These are phyloP conservation scores for Quercus tomentella DNA, from an alignment of 331 rosid genomes.

Conservation along the genomic window DNA sequence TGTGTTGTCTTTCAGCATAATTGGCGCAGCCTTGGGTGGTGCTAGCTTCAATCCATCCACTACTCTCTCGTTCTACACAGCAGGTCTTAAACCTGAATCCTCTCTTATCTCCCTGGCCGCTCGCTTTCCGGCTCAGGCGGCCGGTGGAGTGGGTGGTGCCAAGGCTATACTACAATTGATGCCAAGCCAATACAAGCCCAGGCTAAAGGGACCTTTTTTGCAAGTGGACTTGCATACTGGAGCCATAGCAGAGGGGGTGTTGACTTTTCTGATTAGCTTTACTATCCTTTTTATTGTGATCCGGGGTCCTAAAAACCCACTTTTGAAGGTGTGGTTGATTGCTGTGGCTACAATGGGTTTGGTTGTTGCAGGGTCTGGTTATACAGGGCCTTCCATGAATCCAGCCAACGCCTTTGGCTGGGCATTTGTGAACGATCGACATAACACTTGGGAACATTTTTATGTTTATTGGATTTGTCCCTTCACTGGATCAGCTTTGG, in stretches of 20 bases:
- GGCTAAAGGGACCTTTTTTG: constrained; percentile 56
- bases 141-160: constrained; percentile 49
- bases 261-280: constrained; percentile 41
- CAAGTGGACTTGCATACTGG: constrained; percentile 55
- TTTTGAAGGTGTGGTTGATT: constrained; percentile 48
- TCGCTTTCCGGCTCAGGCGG: constrained; percentile 57
- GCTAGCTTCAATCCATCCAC: constrained; percentile 71
- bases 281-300: constrained; percentile 35
- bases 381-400: constrained; percentile 71
- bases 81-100: constrained; percentile 34
- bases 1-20: constrained; percentile 25
- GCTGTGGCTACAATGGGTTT: constrained; percentile 39
- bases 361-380: constrained; percentile 38
- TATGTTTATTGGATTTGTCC: constrained; percentile 66
- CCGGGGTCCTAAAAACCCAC: constrained; percentile 45
- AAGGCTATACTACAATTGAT: constrained; percentile 31
- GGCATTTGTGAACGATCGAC: constrained; percentile 52
- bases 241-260: constrained; percentile 43
- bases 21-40: constrained; percentile 48
- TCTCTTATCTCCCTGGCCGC: constrained; percentile 42
- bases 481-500: constrained; percentile 42
- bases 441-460: constrained; percentile 55
- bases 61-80: constrained; percentile 40
- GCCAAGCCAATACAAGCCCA: constrained; percentile 31
- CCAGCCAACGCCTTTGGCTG: constrained; percentile 77